Base-by-base conservation (phyloP, 1,139 yeast genomes). In the Suhomyces choctaworum region DNA sequence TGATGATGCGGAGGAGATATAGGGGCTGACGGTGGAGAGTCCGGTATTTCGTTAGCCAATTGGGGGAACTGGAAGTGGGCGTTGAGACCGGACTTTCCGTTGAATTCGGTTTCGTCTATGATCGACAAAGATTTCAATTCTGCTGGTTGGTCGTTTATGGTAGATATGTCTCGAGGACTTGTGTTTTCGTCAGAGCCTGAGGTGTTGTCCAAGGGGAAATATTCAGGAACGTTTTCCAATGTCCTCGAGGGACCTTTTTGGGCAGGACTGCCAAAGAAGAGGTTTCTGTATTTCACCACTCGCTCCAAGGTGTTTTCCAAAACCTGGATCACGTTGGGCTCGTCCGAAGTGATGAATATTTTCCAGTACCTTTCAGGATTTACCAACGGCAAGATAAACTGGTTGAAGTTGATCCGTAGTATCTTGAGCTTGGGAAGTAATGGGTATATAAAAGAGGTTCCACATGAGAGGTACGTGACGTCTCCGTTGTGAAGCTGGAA, bases 281-380 rank as follows among this genome's bases (percentile, higher is more conserved):
- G 49, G 41, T 73, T 74, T 27, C 77, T 58, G 50, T 71, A 79
- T 26, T 61, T 65, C 16, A 80, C 77, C 7, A 70, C 59, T 4
- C 52, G 49, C 21, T 58, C 60, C 29, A 79, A 60, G 1, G 68
- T 58, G 1, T 31, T 34, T 44, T 70, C 79, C 39, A 78, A 56
- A 6, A 48, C 46, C 10, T 50, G 49, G 9, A 77, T 51, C 1
- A 59, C 58, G 5, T 50, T 41, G 0, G 44, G 42, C 35, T 71
- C 70, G 3, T 56, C 62, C 0, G 76, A 54, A 32, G 65, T 66
- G 4, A 82, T 53, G 22, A 68, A 68, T 2, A 83, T 71, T 40
- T 78, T 72, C 90, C 90, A 83, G 55, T 79, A 83, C 46, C 89
- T 62, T 40, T 80, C 82, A 0, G 90, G 90, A 45, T 81, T 81